phyloP scores from a whole-genome alignment of 768 basidiomycete species.

The Lactifluus piperatus region DNA sequence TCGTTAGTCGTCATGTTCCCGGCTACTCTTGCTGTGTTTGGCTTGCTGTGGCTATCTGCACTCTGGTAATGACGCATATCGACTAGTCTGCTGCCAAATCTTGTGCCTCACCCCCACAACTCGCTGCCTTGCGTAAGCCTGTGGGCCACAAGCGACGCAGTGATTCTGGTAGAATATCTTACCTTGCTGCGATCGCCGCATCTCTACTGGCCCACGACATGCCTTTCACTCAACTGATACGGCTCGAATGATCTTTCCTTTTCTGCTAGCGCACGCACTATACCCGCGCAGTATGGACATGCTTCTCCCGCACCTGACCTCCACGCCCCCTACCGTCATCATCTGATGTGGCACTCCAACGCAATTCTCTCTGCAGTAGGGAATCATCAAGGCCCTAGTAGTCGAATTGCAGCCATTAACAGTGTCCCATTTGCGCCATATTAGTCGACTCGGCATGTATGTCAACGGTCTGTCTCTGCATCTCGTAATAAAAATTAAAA shows the following conservation, averaged over 20 bases:
- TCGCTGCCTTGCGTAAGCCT: background rate
- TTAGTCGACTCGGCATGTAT: background rate
- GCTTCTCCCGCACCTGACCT: constrained; percentile 18
- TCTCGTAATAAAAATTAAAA: background rate
- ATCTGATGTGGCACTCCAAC: constrained; percentile 11
- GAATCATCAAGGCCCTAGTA: constrained; percentile 2
- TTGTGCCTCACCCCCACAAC: background rate
- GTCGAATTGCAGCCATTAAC: background rate
- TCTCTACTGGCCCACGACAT: constrained; percentile 3
- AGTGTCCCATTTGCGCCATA: background rate
- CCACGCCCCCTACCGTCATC: constrained; percentile 14
- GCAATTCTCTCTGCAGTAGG: constrained; percentile 7
- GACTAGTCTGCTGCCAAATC: background rate
- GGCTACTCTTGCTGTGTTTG: background rate
- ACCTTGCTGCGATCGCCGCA: background rate
- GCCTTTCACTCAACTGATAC: constrained; percentile 9
- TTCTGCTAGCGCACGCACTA: constrained; percentile 14
- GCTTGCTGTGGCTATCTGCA: background rate
- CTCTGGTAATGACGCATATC: background rate
- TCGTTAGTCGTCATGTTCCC: background rate
- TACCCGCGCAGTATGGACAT: constrained; percentile 12
- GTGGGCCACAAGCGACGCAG: background rate
- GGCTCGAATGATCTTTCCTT: constrained; percentile 11
- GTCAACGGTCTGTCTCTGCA: background rate
- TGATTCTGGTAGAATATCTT: constrained; percentile 1